Evolutionary conservation across 2,329 filamentous ascomycete genomes (phyloP).

Genomic region (Periconia sp.): DNA sequence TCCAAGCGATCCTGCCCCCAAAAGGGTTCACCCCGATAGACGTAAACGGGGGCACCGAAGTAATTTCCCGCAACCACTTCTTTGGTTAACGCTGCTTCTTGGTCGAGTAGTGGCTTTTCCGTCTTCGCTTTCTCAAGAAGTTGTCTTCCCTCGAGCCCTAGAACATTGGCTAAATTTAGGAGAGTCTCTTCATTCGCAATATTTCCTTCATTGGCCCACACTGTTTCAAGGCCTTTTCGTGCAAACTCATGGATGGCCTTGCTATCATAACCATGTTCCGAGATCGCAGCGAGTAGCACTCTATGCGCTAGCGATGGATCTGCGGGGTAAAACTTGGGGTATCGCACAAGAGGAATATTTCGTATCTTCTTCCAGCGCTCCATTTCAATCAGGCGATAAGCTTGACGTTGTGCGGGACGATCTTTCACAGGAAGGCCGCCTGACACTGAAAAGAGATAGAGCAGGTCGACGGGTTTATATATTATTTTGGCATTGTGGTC

Average conservation of each 20-base stretch:
- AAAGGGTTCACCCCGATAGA: slow-evolving; percentile 26
- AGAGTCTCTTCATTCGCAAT: slow-evolving; percentile 9
- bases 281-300: slow-evolving; percentile 27
- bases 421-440: slow-evolving; percentile 42
- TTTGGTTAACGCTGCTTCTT: slow-evolving; percentile 1
- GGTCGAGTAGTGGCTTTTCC: slow-evolving; percentile 6
- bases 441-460: slow-evolving; percentile 40
- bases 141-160: slow-evolving; percentile 4
- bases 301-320: slow-evolving; percentile 39
- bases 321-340: slow-evolving; percentile 20
- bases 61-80: slow-evolving; percentile 3
- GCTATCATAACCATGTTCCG: slow-evolving; percentile 10
- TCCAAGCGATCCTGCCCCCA: slow-evolving; percentile 34
- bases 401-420: slow-evolving; percentile 35
- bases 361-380: slow-evolving; percentile 33
- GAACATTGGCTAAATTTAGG: slow-evolving; percentile 1
- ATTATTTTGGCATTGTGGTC: slow-evolving; percentile 30
- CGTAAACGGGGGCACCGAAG: slow-evolving; percentile 30
- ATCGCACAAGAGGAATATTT: slow-evolving; percentile 30
- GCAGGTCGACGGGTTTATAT: slow-evolving; percentile 37
- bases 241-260: slow-evolving; percentile 10
- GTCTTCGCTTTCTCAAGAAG: slow-evolving; percentile 5
- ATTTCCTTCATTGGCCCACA: slow-evolving; percentile 13
- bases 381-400: slow-evolving; percentile 29
- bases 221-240: slow-evolving; percentile 6